Evolutionary conservation across 75 land plant genomes (phyloP).

Genomic region (Cunninghamia lanceolata): DNA sequence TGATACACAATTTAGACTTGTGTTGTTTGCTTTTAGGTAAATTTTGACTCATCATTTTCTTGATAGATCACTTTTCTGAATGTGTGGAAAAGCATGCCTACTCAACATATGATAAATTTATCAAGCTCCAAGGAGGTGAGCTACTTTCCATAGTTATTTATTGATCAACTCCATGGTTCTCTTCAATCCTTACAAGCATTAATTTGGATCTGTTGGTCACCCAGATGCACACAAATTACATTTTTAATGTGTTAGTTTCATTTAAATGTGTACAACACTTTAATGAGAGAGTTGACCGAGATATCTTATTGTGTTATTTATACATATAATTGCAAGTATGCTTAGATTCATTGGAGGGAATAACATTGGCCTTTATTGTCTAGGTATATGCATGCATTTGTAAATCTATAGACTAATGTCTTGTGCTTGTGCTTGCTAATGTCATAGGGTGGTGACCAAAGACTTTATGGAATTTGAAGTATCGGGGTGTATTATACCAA

Average conservation of each 20-base stretch:
- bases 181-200: background rate
- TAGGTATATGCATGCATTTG: background rate
- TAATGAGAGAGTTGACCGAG: background rate
- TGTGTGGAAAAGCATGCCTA: conserved; percentile 98
- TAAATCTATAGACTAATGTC: no score
- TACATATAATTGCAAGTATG: background rate
- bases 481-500: no score
- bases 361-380: background rate
- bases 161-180: background rate
- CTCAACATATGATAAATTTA: conserved; percentile 91
- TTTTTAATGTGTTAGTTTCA: background rate
- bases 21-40: background rate
- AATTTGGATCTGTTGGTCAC: background rate
- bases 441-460: no score
- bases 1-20: background rate
- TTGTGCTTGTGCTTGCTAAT: no score
- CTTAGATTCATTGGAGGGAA: background rate
- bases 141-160: background rate
- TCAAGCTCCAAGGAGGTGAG: conserved; percentile 78
- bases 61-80: conserved; percentile 94
- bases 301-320: background rate
- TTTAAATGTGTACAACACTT: conserved; percentile 6
- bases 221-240: background rate
- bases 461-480: no score
- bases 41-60: background rate